Evolutionary conservation across 768 basidiomycete genomes (phyloP), one percentile per base, ranked within the genome.

Genomic region (Mycena galopus): DNA sequence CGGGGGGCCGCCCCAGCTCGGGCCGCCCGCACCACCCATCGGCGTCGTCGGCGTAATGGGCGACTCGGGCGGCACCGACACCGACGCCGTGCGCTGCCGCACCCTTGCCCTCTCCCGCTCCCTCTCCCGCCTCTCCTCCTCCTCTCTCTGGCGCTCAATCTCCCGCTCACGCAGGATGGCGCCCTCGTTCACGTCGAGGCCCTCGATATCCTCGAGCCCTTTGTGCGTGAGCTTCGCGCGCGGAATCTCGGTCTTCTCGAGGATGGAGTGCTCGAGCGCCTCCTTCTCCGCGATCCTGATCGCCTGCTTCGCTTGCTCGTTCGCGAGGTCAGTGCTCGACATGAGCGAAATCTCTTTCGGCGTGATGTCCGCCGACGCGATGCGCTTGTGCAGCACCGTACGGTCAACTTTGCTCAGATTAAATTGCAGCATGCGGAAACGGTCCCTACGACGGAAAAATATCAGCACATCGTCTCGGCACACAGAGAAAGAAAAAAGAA

Each of bases 171-270:
- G 84, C 60, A 75, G 61, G 57, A 78, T 81, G 69, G 81, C 76
- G 33, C 77, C 73, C 55, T 82, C 81, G 56, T 82, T 39, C 39
- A 16, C 80, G 75, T 90, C 89, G 65, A 92, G 82, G 80, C 91
- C 92, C 80, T 97, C 96, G 77, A 97, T 95, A 77, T 95, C 93
- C 85, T 96, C 92, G 73, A 96, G 83, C 63, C 96, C 96, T 82
- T 97, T 97, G 86, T 96, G 96, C 30, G 96, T 97, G 72, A 96
- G 93, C 81, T 96, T 97, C 37, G 88, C 88, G 76, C 87, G 86
- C 65, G 95, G 94, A 27, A 89, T 87, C 11, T 85, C 84, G 11
- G 89, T 86, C 81, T 92, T 94, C 78, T 90, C 88, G 71, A 96
- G 84, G 75, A 97, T 96, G 10, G 95, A 95, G 80, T 96, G 92